These are phyloP conservation scores for Diaporthe sp. DNA, from an alignment of 2,329 filamentous ascomycete species.

Conservation along the genomic window DNA sequence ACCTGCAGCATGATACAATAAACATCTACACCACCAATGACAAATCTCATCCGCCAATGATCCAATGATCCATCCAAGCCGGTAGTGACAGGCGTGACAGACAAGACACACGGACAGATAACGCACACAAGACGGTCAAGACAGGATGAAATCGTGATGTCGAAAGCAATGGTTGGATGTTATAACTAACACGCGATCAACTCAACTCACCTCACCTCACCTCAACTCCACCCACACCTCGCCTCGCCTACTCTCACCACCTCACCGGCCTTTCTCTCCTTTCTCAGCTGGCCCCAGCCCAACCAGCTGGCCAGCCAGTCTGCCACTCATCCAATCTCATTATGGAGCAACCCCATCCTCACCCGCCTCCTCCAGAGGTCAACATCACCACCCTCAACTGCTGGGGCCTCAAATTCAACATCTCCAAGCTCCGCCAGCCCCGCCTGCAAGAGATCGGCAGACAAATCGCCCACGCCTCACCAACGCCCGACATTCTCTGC, in stretches of 20 bases:
- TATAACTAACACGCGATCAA: background rate
- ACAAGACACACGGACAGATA: background rate
- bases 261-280: background rate
- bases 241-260: background rate
- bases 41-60: slow-evolving; percentile 2
- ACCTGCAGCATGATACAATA: slow-evolving; percentile 18
- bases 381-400: slow-evolving; percentile 92
- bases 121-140: background rate
- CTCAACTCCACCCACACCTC: background rate
- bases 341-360: slow-evolving; percentile 53
- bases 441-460: slow-evolving; percentile 87
- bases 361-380: slow-evolving; percentile 68
- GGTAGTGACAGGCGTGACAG: background rate
- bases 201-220: background rate
- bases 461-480: slow-evolving; percentile 76
- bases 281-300: background rate
- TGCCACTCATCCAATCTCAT: background rate
- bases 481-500: slow-evolving; percentile 86
- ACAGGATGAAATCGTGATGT: background rate
- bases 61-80: background rate
- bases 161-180: background rate
- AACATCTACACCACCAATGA: background rate
- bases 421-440: slow-evolving; percentile 81
- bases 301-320: background rate
- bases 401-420: slow-evolving; percentile 88